Conservation (phyloP, 192 early-diverging fungal genomes). For the Backusella liffmaniae region DNA sequence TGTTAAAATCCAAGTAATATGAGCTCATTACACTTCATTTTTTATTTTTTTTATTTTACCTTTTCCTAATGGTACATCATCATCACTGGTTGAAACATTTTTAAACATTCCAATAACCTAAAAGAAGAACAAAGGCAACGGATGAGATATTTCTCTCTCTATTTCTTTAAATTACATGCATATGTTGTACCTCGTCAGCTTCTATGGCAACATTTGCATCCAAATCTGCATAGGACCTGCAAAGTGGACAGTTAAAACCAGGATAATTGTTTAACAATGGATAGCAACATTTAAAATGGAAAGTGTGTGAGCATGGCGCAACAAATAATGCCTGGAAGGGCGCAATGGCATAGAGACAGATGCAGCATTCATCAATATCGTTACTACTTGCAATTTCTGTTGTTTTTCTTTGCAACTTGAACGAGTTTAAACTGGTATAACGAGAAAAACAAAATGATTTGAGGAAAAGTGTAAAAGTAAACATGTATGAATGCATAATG, state of each 20-base stretch:
- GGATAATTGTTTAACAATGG: conserved; percentile 70
- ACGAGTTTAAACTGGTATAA: not conserved
- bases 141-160: no score
- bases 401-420: conserved; percentile 31
- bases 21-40: not conserved
- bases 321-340: conserved; percentile 84
- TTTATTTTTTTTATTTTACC: not conserved
- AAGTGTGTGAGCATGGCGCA: conserved; percentile 83
- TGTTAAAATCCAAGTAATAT: not conserved
- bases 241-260: conserved; percentile 86
- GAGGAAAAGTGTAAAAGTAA: not conserved
- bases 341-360: conserved; percentile 75
- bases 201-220: conserved; percentile 71
- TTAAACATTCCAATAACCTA: conserved; percentile 4
- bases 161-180: no score
- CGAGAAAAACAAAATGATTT: conserved; percentile 22
- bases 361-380: conserved; percentile 67
- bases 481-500: not conserved
- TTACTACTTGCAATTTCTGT: not conserved
- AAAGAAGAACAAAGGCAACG: not conserved
- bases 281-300: conserved; percentile 89
- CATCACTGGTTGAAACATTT: not conserved
- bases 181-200: conserved; percentile 16
- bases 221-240: conserved; percentile 89
- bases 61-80: not conserved